phyloP scores from a whole-genome alignment of 164 flowering plant species.

The Umbellularia californica region DNA sequence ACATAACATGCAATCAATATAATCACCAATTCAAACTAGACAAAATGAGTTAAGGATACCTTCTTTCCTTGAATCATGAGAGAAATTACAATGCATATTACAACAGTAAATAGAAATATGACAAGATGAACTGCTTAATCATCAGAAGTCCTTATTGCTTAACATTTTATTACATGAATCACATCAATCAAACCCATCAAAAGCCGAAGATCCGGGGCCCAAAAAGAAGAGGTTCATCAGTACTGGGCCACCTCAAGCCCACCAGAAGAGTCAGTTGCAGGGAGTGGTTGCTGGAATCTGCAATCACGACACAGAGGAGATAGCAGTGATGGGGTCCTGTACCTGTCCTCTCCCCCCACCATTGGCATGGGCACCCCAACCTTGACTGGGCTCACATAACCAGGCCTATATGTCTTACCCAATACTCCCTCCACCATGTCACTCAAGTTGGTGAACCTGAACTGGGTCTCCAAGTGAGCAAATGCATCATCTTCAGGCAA shows the following conservation, averaged over 20 bases:
- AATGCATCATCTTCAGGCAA: constrained; percentile 46
- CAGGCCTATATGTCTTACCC: constrained; percentile 67
- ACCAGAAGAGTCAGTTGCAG: background rate
- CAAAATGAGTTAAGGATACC: too few species aligned
- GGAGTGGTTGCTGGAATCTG: constrained; percentile 28
- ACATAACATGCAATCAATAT: too few species aligned
- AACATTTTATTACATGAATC: too few species aligned
- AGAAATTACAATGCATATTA: background rate
- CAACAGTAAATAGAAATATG: background rate
- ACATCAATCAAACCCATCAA: too few species aligned
- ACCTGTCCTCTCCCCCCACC: constrained; percentile 78
- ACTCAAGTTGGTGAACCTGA: constrained; percentile 37
- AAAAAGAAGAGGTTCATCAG: background rate
- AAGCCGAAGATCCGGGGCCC: background rate
- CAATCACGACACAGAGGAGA: constrained; percentile 51
- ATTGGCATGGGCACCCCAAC: constrained; percentile 66
- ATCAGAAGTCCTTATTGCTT: too few species aligned
- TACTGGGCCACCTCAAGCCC: background rate
- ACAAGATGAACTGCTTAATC: too few species aligned
- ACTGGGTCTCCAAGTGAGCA: constrained; percentile 41
- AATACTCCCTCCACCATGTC: constrained; percentile 59
- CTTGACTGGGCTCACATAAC: constrained; percentile 57
- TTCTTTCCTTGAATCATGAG: background rate
- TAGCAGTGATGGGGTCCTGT: constrained; percentile 44
- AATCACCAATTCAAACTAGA: too few species aligned